Base-by-base conservation (phyloP, 495 filamentous ascomycete genomes). In the Patellaria atrata region DNA sequence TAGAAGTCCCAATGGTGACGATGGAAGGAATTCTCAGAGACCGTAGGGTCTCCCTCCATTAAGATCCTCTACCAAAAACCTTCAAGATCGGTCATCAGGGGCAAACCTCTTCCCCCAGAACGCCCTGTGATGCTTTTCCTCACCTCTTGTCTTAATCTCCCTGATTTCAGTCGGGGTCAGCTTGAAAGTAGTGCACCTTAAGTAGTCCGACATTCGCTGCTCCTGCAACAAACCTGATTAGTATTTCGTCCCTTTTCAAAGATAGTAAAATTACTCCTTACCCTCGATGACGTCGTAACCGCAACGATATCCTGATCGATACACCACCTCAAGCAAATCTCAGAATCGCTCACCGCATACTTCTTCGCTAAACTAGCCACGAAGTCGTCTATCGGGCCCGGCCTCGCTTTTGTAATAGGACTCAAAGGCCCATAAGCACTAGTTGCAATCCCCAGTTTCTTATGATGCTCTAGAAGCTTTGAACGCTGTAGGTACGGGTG, bases 401-500 rank as follows among this genome's bases (percentile, higher is more conserved):
- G 70, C 17, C 53, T 57, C 0, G 69, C 78, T 46, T 73, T 79
- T 4, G 67, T 77, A 9, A 73, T 55, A 0, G 81, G 68, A 3
- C 69, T 70, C 22, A 92, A 60, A 4, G 81, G 72, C 0, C 56
- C 66, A 53, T 87, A 94, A 20, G 77, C 79, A 3, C 65, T 59
- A 0, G 75, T 68, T 4, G 73, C 74, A 46, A 94, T 89, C 14
- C 62, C 60, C 38, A 82, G 63, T 50, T 70, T 56, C 45, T 70
- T 65, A 37, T 78, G 73, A 55, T 68, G 82, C 4, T 59, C 54
- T 4, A 91, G 24, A 11, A 92, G 63, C n/a, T 58, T 55, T 2
- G 59, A 60, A 52, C 77, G 83, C 54, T 92, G 85, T 22, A 93
- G 64, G 53, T 94, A 92, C 0, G 82, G 78, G 48, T 92, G 80